Evolutionary conservation across 192 early-diverging fungal species (phyloP).

Genomic region (Podila minutissima): DNA sequence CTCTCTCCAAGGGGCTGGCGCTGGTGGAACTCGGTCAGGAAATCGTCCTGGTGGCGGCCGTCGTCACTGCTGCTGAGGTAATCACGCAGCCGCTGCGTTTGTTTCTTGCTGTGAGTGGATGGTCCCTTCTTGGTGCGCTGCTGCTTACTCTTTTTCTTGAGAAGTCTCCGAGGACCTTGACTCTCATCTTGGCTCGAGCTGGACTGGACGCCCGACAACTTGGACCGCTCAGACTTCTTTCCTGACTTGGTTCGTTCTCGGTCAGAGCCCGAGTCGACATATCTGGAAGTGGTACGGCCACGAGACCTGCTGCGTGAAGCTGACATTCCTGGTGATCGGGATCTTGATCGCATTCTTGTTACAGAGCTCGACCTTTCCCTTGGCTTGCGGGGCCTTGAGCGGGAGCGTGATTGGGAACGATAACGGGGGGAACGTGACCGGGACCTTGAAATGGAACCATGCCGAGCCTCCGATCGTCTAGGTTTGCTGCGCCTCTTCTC

Average conservation of each 20-base stretch:
- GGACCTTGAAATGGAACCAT: constrained; percentile 14
- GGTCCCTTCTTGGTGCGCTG: constrained; percentile 15
- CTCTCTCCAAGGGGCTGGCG: constrained; percentile 47
- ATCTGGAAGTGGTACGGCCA: constrained; percentile 12
- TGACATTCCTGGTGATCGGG: constrained; percentile 11
- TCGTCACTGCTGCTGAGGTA: constrained; percentile 60
- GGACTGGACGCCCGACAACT: background rate
- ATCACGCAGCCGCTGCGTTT: constrained; percentile 55
- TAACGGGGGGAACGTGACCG: constrained; percentile 22
- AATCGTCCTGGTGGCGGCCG: constrained; percentile 53
- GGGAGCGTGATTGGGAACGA: constrained; percentile 24
- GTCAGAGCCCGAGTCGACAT: constrained; percentile 20
- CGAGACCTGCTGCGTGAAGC: constrained; percentile 26
- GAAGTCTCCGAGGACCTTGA: constrained; percentile 17
- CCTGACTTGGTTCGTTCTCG: constrained; percentile 8
- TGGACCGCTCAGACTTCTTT: constrained; percentile 8
- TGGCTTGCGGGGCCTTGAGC: constrained; percentile 13
- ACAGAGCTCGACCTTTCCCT: background rate
- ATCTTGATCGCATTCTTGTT: background rate
- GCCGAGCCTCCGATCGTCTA: constrained; percentile 16
- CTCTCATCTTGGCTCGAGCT: constrained; percentile 40
- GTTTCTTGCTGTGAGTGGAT: constrained; percentile 24
- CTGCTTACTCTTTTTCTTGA: constrained; percentile 15
- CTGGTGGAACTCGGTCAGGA: constrained; percentile 57
- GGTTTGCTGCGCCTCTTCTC: constrained; percentile 10